Evolutionary conservation across 352 stramenopile species (phyloP).

Genomic region (Phytophthora citrophthora): DNA sequence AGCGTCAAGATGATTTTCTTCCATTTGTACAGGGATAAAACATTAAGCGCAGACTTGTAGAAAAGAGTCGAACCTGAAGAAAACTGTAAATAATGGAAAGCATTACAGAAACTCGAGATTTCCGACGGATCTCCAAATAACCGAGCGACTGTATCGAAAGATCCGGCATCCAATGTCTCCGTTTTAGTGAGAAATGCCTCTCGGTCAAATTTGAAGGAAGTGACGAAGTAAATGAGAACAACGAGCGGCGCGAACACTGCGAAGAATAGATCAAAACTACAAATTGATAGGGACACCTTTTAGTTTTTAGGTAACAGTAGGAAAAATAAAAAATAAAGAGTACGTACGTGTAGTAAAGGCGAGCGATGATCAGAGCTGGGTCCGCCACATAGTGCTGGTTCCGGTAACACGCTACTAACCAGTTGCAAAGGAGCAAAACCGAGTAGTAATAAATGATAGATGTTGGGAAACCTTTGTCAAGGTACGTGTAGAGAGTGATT

Average conservation of each 20-base stretch:
- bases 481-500: constrained; percentile 42
- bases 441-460: constrained; percentile 49
- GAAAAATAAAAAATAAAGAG: neutral
- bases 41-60: constrained; percentile 45
- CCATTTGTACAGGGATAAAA: constrained; percentile 61
- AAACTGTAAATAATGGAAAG: constrained; percentile 42
- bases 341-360: constrained; percentile 35
- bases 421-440: constrained; percentile 42
- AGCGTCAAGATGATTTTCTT: constrained; percentile 44
- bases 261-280: constrained; percentile 58
- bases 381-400: constrained; percentile 43
- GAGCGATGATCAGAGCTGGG: constrained; percentile 33
- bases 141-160: constrained; percentile 42
- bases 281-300: neutral
- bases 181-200: constrained; percentile 26
- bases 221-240: constrained; percentile 44
- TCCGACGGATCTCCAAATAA: constrained; percentile 46
- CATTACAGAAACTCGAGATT: constrained; percentile 45
- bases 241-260: constrained; percentile 49
- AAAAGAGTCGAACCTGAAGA: constrained; percentile 27
- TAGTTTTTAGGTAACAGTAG: neutral
- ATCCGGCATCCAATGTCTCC: constrained; percentile 20
- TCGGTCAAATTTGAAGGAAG: constrained; percentile 51
- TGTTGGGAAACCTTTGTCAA: constrained; percentile 45
- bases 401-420: constrained; percentile 49